phyloP scores from a whole-genome alignment of 345 rosid species.

The Rhodamnia rubescens region DNA sequence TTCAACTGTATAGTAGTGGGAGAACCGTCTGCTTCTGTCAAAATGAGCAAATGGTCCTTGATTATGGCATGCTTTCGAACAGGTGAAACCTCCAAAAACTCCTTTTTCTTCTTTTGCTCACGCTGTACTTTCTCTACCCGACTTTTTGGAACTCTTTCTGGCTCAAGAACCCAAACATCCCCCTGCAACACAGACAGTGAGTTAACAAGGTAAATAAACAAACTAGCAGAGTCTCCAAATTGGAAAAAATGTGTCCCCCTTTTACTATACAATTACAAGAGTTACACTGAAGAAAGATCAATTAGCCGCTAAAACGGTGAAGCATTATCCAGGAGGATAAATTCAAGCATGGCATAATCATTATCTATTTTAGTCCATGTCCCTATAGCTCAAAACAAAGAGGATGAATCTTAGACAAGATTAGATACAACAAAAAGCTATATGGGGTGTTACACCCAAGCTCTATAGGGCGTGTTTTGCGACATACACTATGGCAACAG shows the following conservation, averaged over 20 bases:
- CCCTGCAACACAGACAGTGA: constrained; percentile 39
- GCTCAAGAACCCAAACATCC: constrained; percentile 66
- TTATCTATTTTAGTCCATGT: neutral
- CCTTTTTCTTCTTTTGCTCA: constrained; percentile 59
- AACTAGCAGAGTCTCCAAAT: neutral
- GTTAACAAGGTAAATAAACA: neutral
- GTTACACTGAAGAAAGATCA: neutral
- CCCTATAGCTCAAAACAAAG: neutral
- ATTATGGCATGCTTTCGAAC: constrained; percentile 41
- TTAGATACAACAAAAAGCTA: neutral
- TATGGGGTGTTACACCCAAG: neutral
- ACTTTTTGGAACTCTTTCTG: constrained; percentile 42
- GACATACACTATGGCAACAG: neutral
- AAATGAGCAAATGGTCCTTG: constrained; percentile 37
- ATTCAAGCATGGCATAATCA: neutral
- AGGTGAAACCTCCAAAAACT: constrained; percentile 54
- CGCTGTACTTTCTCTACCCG: constrained; percentile 27
- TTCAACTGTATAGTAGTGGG: constrained; percentile 26
- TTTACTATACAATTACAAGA: neutral
- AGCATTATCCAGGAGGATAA: neutral
- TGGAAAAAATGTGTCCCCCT: neutral
- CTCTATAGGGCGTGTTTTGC: neutral
- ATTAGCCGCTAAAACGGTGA: neutral
- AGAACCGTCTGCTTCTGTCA: constrained; percentile 46
- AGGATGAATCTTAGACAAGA: neutral